Conservation (phyloP, 2,329 filamentous ascomycete genomes). For the Cladosporium sp. region DNA sequence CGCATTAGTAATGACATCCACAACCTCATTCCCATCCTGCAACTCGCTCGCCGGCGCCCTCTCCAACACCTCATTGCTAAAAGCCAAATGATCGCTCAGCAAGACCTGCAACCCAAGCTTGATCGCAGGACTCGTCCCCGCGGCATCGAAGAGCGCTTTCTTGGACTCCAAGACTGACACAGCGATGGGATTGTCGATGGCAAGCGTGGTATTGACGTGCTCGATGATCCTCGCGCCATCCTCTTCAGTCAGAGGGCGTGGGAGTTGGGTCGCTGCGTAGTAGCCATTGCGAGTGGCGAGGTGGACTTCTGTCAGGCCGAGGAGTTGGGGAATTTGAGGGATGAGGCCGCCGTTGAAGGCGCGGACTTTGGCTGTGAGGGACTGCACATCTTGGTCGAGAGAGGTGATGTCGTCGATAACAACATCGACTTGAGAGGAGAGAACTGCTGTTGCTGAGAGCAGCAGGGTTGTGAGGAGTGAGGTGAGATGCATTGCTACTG, state of each 20-base stretch:
- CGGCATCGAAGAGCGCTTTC: constrained; percentile 6
- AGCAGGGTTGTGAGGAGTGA: background rate
- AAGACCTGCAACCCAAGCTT: constrained; percentile 3
- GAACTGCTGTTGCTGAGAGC: background rate
- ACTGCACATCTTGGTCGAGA: constrained; percentile 22
- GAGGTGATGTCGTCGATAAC: constrained; percentile 23
- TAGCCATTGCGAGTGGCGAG: constrained; percentile 18
- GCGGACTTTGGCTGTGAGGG: constrained; percentile 19
- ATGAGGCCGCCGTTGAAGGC: constrained; percentile 24
- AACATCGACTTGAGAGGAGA: constrained; percentile 15
- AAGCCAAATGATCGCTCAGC: constrained; percentile 7
- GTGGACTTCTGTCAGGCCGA: constrained; percentile 12
- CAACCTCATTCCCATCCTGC: constrained; percentile 3
- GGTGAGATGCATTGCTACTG: background rate
- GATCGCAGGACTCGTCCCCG: constrained; percentile 6
- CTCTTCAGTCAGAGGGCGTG: constrained; percentile 7
- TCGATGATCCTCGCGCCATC: constrained; percentile 16
- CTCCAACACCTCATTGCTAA: constrained; percentile 11
- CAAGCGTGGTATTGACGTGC: constrained; percentile 16
- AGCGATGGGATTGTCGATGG: constrained; percentile 16
- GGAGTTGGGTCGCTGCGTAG: constrained; percentile 15
- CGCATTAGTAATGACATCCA: constrained; percentile 10
- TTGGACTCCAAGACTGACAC: constrained; percentile 6
- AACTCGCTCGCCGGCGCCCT: constrained; percentile 4
- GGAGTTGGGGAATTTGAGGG: constrained; percentile 12